A percentile compares a stretch with the other conserved stretches of the same genome.
phyloP scores from a whole-genome alignment of 225 moss, liverwort and hornwort genomes.

The Takakia lepidozioides region DNA sequence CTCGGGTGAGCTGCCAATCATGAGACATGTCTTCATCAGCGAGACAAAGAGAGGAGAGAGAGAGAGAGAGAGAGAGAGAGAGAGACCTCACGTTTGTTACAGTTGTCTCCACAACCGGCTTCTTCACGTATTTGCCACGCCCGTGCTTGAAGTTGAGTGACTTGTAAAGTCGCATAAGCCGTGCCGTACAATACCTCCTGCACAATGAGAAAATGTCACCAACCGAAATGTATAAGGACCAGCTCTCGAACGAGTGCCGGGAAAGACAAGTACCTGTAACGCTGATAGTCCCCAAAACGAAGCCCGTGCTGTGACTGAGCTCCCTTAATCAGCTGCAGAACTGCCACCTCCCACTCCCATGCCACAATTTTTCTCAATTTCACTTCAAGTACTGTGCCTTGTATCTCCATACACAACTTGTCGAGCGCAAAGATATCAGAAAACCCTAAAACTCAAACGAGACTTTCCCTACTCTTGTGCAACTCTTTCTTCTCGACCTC shows the following conservation, averaged over 20 bases:
- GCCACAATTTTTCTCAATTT: too few relatives aligned
- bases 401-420: too few relatives aligned
- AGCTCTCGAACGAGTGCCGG: background rate
- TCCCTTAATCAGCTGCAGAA: conserved; percentile 74
- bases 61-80: conserved; percentile 14
- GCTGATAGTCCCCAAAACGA: conserved; percentile 80
- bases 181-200: conserved; percentile 91
- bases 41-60: background rate
- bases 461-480: too few relatives aligned
- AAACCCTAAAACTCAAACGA: too few relatives aligned
- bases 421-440: too few relatives aligned
- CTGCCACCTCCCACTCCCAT: conserved; percentile 18
- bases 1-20: background rate
- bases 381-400: too few relatives aligned
- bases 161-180: conserved; percentile 76
- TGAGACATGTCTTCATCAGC: background rate
- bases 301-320: conserved; percentile 83
- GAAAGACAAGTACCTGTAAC: conserved; percentile 53
- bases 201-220: conserved; percentile 3
- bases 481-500: too few relatives aligned
- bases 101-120: conserved; percentile 66
- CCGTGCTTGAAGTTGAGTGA: conserved; percentile 92
- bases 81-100: conserved; percentile 83
- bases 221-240: background rate
- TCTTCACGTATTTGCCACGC: conserved; percentile 91